A percentile compares a stretch with the other conserved stretches of the same genome.
Conservation (phyloP, 2,329 filamentous ascomycete genomes). For the Leptodontidium sp. region DNA sequence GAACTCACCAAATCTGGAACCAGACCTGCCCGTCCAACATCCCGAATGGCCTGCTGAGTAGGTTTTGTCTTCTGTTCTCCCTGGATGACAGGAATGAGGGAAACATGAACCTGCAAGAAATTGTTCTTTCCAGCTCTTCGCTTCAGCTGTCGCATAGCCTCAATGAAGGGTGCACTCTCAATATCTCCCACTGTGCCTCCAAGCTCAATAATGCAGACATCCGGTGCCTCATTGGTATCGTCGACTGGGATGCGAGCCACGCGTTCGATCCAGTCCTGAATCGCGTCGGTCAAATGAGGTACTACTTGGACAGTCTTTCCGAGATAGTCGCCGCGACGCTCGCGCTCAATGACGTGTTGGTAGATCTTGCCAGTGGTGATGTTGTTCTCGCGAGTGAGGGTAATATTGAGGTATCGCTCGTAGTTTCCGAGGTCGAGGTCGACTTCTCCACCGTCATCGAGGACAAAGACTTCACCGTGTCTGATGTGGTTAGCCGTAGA, state of each 20-base stretch:
- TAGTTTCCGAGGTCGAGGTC: conserved; percentile 81
- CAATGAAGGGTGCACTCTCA: conserved; percentile 86
- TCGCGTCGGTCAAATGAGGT: conserved; percentile 89
- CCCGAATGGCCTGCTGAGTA: conserved; percentile 88
- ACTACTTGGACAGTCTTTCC: conserved; percentile 91
- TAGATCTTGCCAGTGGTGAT: conserved; percentile 99
- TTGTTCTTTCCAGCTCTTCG: conserved; percentile 77
- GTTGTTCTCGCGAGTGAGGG: conserved; percentile 86
- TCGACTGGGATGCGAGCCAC: conserved; percentile 89
- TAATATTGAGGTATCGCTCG: conserved; percentile 82
- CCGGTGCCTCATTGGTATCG: conserved; percentile 80
- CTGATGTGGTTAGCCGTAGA: conserved; percentile 49
- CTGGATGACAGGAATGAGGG: conserved; percentile 75
- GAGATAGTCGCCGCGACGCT: conserved; percentile 69
- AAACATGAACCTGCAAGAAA: conserved; percentile 90
- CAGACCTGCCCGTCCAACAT: conserved; percentile 73
- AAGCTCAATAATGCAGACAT: conserved; percentile 88
- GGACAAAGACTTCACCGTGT: conserved; percentile 90
- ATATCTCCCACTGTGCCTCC: conserved; percentile 81
- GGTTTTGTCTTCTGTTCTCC: conserved; percentile 95
- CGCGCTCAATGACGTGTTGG: conserved; percentile 80
- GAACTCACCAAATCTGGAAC: conserved; percentile 40
- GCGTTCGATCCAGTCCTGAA: conserved; percentile 90
- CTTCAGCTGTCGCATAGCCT: conserved; percentile 83
- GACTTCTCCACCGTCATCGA: conserved; percentile 82